Conservation (phyloP, 1,284 basidiomycete species). For the Porogramme epimiltina region DNA sequence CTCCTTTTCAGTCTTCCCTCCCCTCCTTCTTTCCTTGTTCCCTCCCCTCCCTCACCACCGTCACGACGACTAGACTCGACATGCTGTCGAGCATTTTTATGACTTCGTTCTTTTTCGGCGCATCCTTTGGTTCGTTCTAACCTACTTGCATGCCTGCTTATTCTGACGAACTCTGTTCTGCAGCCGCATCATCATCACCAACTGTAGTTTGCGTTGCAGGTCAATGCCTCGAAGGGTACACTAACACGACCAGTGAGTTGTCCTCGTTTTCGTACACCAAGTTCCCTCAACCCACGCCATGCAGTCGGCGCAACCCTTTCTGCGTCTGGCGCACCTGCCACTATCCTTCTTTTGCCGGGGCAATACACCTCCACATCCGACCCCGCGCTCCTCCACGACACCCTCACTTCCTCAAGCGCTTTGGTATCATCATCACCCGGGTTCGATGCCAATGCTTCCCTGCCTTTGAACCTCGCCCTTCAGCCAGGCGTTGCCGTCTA, state of each 20-base stretch:
- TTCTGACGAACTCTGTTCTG: not conserved
- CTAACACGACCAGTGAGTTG: conserved; percentile 67
- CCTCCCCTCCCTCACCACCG: conserved; percentile 27
- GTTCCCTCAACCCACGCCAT: conserved; percentile 18
- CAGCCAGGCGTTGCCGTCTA: conserved; percentile 67
- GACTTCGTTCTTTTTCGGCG: conserved; percentile 44
- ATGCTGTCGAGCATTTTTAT: conserved; percentile 50
- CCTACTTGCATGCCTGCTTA: not conserved
- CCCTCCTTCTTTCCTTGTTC: conserved; percentile 20
- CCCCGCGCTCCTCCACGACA: conserved; percentile 67
- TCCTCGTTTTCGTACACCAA: not conserved
- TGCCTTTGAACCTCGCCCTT: conserved; percentile 67
- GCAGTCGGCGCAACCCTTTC: conserved; percentile 69
- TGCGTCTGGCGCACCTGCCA: conserved; percentile 49
- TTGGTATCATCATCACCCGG: conserved; percentile 59
- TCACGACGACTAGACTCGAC: conserved; percentile 29
- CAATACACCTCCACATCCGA: conserved; percentile 71
- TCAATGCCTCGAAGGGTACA: conserved; percentile 76
- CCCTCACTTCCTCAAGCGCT: conserved; percentile 64
- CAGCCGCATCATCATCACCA: conserved; percentile 57
- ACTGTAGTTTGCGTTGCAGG: conserved; percentile 77
- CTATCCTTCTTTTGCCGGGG: conserved; percentile 69
- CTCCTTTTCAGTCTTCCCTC: conserved; percentile 22
- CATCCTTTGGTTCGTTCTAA: conserved; percentile 46
- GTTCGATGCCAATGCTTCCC: conserved; percentile 55